These are phyloP conservation scores for Spironucleus salmonicida DNA, from an alignment of 208 protist species.

Conservation along the genomic window DNA sequence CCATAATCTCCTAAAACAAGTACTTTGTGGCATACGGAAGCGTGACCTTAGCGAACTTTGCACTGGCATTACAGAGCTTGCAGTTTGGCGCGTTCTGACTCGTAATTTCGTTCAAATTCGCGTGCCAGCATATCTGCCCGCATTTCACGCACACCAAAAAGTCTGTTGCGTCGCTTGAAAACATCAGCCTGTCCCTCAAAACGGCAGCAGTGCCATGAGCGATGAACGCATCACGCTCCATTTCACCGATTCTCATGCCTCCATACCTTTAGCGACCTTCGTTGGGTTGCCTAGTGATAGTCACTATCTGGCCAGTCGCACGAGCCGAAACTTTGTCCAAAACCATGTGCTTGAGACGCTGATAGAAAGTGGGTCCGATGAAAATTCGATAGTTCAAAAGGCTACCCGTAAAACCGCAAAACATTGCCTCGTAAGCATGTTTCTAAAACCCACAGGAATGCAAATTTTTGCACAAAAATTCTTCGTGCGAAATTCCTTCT, in stretches of 20 bases:
- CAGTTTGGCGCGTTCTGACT: not conserved
- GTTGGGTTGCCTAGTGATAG: slow-evolving; percentile 94
- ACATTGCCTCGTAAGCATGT: slow-evolving; percentile 40
- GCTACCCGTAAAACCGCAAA: slow-evolving; percentile 50
- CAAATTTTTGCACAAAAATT: slow-evolving; percentile 16
- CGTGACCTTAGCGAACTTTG: not conserved
- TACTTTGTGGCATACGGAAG: slow-evolving; percentile 83
- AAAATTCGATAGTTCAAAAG: slow-evolving; percentile 90
- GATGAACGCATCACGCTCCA: slow-evolving; percentile 98
- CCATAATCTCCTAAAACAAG: slow-evolving; percentile 85
- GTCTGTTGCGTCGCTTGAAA: slow-evolving; percentile 66
- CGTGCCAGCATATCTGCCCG: slow-evolving; percentile 6
- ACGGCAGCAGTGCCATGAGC: slow-evolving; percentile 77
- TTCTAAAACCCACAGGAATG: slow-evolving; percentile 23
- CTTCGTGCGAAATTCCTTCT: slow-evolving; percentile 37
- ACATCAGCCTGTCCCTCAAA: slow-evolving; percentile 86
- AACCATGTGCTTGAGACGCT: slow-evolving; percentile 99
- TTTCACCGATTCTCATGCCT: slow-evolving; percentile 97
- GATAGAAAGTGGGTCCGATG: slow-evolving; percentile 99
- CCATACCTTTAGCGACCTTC: slow-evolving; percentile 85
- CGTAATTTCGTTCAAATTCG: not conserved
- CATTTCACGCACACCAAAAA: slow-evolving; percentile 24
- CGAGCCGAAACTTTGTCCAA: slow-evolving; percentile 98
- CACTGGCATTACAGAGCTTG: not conserved
- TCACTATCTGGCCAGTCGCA: slow-evolving; percentile 59